Conservation (phyloP, 345 rosid genomes). For the Rhizophora mangle region DNA sequence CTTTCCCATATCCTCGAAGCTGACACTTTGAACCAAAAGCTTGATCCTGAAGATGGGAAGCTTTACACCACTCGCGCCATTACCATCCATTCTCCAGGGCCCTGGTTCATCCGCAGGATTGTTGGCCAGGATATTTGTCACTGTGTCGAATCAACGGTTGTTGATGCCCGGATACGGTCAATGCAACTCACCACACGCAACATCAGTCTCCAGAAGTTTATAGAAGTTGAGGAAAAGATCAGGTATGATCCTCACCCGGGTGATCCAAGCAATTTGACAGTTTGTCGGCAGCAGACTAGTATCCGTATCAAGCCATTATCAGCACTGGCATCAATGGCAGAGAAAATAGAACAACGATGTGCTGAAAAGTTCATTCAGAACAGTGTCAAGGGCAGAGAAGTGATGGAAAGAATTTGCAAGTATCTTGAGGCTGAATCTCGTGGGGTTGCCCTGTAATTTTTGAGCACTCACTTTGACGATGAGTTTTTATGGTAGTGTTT, state of each 20-base stretch:
- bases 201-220: slow-evolving; percentile 80
- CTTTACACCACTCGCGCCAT: slow-evolving; percentile 86
- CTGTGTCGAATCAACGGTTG: slow-evolving; percentile 83
- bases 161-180: slow-evolving; percentile 68
- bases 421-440: slow-evolving; percentile 89
- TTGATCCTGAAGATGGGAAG: slow-evolving; percentile 62
- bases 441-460: slow-evolving; percentile 44
- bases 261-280: slow-evolving; percentile 69
- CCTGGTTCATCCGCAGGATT: slow-evolving; percentile 82
- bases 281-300: slow-evolving; percentile 86
- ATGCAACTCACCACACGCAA: slow-evolving; percentile 88
- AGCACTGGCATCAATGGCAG: slow-evolving; percentile 92
- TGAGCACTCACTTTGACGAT: not conserved
- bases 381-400: slow-evolving; percentile 85
- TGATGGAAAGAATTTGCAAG: slow-evolving; percentile 95
- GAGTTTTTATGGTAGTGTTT: slow-evolving; percentile 1
- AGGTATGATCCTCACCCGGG: slow-evolving; percentile 86
- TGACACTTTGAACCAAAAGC: slow-evolving; percentile 71
- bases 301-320: slow-evolving; percentile 87
- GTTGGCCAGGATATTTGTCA: slow-evolving; percentile 94
- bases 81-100: slow-evolving; percentile 86
- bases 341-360: slow-evolving; percentile 87
- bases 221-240: slow-evolving; percentile 89
- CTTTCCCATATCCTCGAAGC: slow-evolving; percentile 79
- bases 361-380: slow-evolving; percentile 93